Percentiles rank a stretch among this genome's conserved stretches.
Evolutionary conservation across 2,329 filamentous ascomycete genomes (phyloP).

Genomic region (Teratosphaeria gauchensis): DNA sequence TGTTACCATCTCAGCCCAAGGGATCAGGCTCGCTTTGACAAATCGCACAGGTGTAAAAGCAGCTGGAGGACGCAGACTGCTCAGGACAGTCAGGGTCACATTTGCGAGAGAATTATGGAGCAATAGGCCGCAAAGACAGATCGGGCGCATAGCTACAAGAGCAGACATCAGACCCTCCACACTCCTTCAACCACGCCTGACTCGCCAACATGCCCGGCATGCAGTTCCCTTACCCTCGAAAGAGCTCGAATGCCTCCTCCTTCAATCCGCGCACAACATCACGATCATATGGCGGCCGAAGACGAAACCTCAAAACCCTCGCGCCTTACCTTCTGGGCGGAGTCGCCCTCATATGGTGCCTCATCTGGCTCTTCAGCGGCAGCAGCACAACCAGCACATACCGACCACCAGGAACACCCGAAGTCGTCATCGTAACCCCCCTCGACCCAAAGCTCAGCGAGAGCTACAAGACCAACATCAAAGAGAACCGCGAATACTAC

Average conservation of each 20-base stretch:
- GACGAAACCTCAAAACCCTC: constrained; percentile 20
- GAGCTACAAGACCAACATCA: constrained; percentile 62
- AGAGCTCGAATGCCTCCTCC: constrained; percentile 53
- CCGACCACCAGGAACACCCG: constrained; percentile 33
- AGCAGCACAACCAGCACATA: constrained; percentile 4
- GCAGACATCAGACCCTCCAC: not conserved
- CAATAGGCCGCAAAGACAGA: not conserved
- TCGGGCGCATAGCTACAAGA: not conserved
- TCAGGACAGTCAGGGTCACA: not conserved
- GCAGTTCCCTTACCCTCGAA: constrained; percentile 84
- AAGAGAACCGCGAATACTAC: constrained; percentile 75
- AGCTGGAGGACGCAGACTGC: not conserved
- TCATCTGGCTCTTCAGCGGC: constrained; percentile 21
- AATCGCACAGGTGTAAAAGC: not conserved
- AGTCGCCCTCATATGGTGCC: constrained; percentile 19
- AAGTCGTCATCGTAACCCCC: constrained; percentile 73
- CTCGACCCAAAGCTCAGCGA: constrained; percentile 60
- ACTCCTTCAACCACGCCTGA: not conserved
- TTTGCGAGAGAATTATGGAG: not conserved
- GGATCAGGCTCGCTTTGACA: not conserved
- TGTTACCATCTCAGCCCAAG: not conserved
- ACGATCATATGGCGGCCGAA: constrained; percentile 5
- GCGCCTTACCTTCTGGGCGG: constrained; percentile 38
- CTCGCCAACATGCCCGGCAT: constrained; percentile 39
- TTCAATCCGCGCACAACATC: not conserved